Percentiles rank a stretch among this genome's conserved stretches.
Evolutionary conservation across 768 basidiomycete genomes (phyloP).

Genomic region (Tricholoma flavovirens): DNA sequence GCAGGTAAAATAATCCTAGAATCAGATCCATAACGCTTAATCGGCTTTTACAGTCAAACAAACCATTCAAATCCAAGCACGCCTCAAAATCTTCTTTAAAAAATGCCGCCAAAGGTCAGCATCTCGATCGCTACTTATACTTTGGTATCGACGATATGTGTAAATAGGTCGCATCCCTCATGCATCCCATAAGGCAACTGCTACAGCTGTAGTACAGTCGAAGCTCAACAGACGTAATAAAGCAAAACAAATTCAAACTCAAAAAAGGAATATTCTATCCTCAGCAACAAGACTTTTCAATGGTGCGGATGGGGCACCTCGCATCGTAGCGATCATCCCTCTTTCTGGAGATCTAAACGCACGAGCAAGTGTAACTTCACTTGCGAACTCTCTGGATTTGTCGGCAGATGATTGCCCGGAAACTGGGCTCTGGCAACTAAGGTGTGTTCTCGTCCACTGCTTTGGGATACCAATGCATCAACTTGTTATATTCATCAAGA

Average conservation of each 20-base stretch:
- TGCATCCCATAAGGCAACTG: constrained; percentile 46
- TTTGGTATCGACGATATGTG: neutral
- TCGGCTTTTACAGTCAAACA: constrained; percentile 60
- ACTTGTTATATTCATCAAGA: constrained; percentile 32
- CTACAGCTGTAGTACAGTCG: constrained; percentile 56
- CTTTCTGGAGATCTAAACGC: constrained; percentile 63
- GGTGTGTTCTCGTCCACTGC: constrained; percentile 36
- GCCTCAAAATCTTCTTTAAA: constrained; percentile 80
- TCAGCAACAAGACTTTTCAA: constrained; percentile 74
- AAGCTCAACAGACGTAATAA: constrained; percentile 78
- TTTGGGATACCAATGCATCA: neutral
- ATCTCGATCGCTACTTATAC: neutral
- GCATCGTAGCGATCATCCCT: constrained; percentile 86
- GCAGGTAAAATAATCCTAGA: constrained; percentile 44
- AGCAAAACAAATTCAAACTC: constrained; percentile 74
- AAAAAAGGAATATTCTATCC: constrained; percentile 64
- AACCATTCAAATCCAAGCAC: constrained; percentile 88
- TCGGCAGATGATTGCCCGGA: constrained; percentile 46
- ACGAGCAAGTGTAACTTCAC: constrained; percentile 42
- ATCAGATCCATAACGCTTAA: neutral
- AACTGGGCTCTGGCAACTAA: constrained; percentile 59
- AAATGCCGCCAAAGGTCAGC: constrained; percentile 75
- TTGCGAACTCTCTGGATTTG: constrained; percentile 57
- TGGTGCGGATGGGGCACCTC: constrained; percentile 71
- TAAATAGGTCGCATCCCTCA: constrained; percentile 51